phyloP scores from a whole-genome alignment of 2,329 filamentous ascomycete species.

The Fusarium piperis region DNA sequence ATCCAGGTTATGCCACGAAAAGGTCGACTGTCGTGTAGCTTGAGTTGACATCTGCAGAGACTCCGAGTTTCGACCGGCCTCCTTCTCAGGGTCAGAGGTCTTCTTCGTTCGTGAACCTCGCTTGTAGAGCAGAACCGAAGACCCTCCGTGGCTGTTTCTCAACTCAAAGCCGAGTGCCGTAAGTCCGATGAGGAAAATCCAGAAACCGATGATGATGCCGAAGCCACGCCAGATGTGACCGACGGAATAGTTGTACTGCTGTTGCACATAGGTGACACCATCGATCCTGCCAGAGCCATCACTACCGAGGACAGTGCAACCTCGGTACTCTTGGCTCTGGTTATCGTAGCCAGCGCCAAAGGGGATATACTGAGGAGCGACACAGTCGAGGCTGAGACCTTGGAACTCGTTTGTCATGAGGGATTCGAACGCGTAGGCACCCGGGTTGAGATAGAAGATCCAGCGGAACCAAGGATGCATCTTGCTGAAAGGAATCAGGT shows the following conservation, averaged over 20 bases:
- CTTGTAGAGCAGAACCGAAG: neutral
- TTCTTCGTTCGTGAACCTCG: neutral
- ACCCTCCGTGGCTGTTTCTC: neutral
- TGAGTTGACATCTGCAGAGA: neutral
- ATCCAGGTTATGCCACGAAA: slow-evolving; percentile 75
- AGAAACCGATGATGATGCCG: slow-evolving; percentile 76
- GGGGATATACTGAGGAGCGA: slow-evolving; percentile 64
- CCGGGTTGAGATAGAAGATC: slow-evolving; percentile 66
- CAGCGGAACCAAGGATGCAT: slow-evolving; percentile 59
- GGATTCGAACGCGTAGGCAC: slow-evolving; percentile 68
- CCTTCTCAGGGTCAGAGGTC: neutral
- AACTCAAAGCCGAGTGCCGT: slow-evolving; percentile 56
- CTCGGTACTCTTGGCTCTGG: slow-evolving; percentile 48
- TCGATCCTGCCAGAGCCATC: slow-evolving; percentile 59
- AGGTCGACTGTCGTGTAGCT: slow-evolving; percentile 51
- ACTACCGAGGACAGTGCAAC: slow-evolving; percentile 58
- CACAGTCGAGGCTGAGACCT: slow-evolving; percentile 65
- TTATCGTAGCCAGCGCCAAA: slow-evolving; percentile 50
- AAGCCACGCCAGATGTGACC: slow-evolving; percentile 75
- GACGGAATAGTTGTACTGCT: slow-evolving; percentile 61
- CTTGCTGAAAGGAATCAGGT: slow-evolving; percentile 58
- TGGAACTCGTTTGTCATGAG: slow-evolving; percentile 70
- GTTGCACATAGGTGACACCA: slow-evolving; percentile 62
- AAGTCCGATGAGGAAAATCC: slow-evolving; percentile 74
- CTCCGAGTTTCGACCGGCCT: neutral